phyloP scores from a whole-genome alignment of 2,329 filamentous ascomycete species.

The Aspergillus sergii region DNA sequence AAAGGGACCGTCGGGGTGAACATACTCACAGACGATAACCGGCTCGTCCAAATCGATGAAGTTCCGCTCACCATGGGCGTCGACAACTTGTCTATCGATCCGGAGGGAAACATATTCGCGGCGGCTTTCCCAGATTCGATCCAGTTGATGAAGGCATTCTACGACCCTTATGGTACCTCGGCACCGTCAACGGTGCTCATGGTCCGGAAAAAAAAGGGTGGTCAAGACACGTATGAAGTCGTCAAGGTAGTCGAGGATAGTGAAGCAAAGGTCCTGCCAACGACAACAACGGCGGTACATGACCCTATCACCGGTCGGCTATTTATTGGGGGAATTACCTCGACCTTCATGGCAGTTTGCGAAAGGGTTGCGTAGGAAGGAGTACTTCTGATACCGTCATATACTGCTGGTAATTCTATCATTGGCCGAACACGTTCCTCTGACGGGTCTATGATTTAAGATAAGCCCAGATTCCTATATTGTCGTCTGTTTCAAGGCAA shows the following conservation, averaged over 20 bases:
- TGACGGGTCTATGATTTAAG: too few species aligned
- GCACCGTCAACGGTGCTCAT: slow-evolving; percentile 2
- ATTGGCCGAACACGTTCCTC: too few species aligned
- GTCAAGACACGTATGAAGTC: neutral
- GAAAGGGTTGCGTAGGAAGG: neutral
- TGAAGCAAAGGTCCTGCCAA: slow-evolving; percentile 1
- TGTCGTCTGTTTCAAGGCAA: too few species aligned
- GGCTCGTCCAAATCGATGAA: neutral
- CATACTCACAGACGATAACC: neutral
- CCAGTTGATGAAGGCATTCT: neutral
- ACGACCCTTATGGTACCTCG: neutral
- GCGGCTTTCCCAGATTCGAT: neutral
- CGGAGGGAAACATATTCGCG: slow-evolving; percentile 3
- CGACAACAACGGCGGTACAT: neutral
- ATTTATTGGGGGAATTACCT: neutral
- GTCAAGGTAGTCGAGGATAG: slow-evolving; percentile 5
- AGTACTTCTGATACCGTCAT: neutral
- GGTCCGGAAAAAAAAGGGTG: neutral
- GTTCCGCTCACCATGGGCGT: neutral
- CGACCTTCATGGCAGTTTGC: slow-evolving; percentile 3
- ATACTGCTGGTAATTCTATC: too few species aligned
- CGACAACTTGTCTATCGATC: slow-evolving; percentile 5
- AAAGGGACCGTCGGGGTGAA: neutral
- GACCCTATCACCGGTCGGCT: neutral
- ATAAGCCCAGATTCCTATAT: too few species aligned